Base-by-base conservation (phyloP, 495 filamentous ascomycete species). In the Trypethelium eluteriae region DNA sequence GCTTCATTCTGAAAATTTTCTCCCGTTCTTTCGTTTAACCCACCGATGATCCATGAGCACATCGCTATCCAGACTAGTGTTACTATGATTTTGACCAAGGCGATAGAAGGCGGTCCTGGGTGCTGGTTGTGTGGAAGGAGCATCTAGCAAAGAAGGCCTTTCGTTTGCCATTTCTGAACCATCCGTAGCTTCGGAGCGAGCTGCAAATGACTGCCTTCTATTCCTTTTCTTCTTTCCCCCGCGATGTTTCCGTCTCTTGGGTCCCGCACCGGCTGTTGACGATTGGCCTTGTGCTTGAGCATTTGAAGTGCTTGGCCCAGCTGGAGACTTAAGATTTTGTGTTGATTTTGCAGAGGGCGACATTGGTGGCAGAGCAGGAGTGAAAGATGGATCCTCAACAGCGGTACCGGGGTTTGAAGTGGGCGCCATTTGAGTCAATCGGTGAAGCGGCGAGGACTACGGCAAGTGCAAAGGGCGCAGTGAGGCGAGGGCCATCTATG, bases 161-260 rank as follows among this genome's bases (percentile, higher is more conserved):
- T 72, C 67, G 35, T 39, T 32, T 5, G 63, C 61, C 57, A 69
- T 72, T 9, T 73, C 72, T 62, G 70, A 66, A 36, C 67, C 72
- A 38, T 73, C 72, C 32, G 73, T 74, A 62, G 76, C 75, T 35
- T 85, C 82, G 0, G 78, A 69, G 1, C 80, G 74, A 0, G 78
- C 75, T 39, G 83, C 82, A 69, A 90, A 90, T 6, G 86, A 89
- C 77, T 87, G 86, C 65, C 83, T 80, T 65, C 87, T 81, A 61
- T 79, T 73, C 64, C 62, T 68, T 49, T 81, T 82, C 75, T 85
- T 85, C 73, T 86, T 87, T 80, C 82, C 87, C 11, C 85, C 79
- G 3, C 74, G 75, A 18, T 80, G 79, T 72, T 81, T 80, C 65
- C 77, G 79, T 67, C 79, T 80, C 69, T 81, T 81, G n/a, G 32